Evolutionary conservation across 2,329 filamentous ascomycete species (phyloP).

Genomic region (Pseudogymnoascus sp.): DNA sequence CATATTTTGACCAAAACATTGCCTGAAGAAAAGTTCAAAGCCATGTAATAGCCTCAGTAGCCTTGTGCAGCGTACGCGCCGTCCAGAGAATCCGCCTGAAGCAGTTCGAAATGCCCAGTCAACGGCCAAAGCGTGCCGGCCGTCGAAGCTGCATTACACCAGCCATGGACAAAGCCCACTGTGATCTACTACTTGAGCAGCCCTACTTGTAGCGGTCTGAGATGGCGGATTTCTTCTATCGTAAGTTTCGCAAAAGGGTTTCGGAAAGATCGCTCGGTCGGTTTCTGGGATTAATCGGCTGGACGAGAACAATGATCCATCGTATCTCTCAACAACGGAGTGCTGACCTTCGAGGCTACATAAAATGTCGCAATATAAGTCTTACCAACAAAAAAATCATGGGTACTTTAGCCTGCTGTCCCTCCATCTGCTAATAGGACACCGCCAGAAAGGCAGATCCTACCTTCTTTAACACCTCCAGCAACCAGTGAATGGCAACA

Average conservation of each 20-base stretch:
- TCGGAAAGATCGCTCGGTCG: background rate
- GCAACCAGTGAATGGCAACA: no score
- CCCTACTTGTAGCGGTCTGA: conserved; percentile 25
- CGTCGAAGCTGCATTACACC: conserved; percentile 20
- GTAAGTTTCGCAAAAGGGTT: background rate
- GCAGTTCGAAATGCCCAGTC: background rate
- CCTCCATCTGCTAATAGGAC: no score
- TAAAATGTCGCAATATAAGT: conserved; percentile 27
- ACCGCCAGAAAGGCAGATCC: background rate
- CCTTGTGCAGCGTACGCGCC: background rate
- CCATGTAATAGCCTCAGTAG: conserved; percentile 19
- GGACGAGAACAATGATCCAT: conserved; percentile 27
- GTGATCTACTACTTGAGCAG: conserved; percentile 24
- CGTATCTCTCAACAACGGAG: conserved; percentile 28
- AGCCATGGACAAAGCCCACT: conserved; percentile 23
- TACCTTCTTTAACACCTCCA: no score
- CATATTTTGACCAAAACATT: conserved; percentile 17
- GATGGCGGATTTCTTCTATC: conserved; percentile 23
- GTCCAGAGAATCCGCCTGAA: background rate
- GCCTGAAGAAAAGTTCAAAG: conserved; percentile 17
- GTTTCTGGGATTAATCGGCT: conserved; percentile 16
- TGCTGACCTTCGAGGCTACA: conserved; percentile 29
- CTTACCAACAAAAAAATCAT: no score
- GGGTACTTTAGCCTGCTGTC: no score
- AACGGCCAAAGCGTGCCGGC: conserved; percentile 14